A percentile compares a stretch with the other conserved stretches of the same genome.
Evolutionary conservation across 2,329 filamentous ascomycete species (phyloP).

Genomic region (Fusarium fujikuroi): DNA sequence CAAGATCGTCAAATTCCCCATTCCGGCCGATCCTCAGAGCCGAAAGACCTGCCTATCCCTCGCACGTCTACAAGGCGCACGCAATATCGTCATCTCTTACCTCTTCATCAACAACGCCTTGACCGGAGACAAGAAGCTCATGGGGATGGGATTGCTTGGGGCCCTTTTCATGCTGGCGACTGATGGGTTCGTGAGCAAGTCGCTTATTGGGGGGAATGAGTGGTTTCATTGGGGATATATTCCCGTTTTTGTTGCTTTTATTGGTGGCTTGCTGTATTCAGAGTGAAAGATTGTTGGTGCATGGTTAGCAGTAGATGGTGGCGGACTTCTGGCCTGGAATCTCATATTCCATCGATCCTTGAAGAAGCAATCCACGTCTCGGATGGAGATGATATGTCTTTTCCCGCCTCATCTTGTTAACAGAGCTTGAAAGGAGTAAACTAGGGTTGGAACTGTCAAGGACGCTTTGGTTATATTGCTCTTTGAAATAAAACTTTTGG

Average conservation of each 20-base stretch:
- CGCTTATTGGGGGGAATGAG: constrained; percentile 26
- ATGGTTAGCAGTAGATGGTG: accelerated
- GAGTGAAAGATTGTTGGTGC: not conserved
- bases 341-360: accelerated
- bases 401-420: too few relatives aligned
- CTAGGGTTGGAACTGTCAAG: accelerated
- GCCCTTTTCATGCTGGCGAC: constrained; percentile 4
- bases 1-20: constrained; percentile 18
- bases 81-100: constrained; percentile 36
- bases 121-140: constrained; percentile 13
- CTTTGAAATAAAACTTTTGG: not conserved
- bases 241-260: constrained; percentile 11
- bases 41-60: constrained; percentile 12
- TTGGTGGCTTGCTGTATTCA: constrained; percentile 12
- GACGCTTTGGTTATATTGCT: accelerated
- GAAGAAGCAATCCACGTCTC: not conserved
- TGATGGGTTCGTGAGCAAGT: constrained; percentile 33
- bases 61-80: constrained; percentile 26
- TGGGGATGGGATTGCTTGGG: constrained; percentile 7
- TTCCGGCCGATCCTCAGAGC: constrained; percentile 20
- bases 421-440: accelerated
- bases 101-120: constrained; percentile 27
- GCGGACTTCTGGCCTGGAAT: accelerated
- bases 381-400: not conserved
- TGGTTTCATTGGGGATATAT: constrained; percentile 38